phyloP scores from a whole-genome alignment of 306 rosid genomes.

The Vicia sativa region DNA sequence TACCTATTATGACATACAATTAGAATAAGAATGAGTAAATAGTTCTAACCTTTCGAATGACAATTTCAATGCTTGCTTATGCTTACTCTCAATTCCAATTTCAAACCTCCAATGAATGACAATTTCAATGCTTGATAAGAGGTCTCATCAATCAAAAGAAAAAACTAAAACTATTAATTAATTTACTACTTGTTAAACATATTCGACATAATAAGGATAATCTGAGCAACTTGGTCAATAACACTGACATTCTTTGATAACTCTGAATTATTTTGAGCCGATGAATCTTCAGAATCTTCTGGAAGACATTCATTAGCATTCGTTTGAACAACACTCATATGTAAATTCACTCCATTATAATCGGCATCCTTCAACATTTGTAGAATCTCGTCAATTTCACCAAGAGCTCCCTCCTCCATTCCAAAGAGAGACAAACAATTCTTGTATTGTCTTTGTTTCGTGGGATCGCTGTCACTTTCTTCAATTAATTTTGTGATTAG shows the following conservation, averaged over 20 bases:
- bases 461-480: neutral
- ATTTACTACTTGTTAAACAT: too few species aligned
- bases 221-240: neutral
- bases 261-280: neutral
- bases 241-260: neutral
- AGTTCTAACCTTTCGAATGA: too few species aligned
- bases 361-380: neutral
- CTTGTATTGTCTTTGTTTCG: neutral
- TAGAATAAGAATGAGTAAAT: too few species aligned
- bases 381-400: neutral
- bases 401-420: neutral
- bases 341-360: neutral
- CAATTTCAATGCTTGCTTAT: too few species aligned
- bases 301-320: constrained; percentile 11
- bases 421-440: neutral
- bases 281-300: neutral
- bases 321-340: neutral
- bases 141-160: too few species aligned
- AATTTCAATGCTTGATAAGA: too few species aligned
- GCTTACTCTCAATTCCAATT: too few species aligned
- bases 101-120: too few species aligned
- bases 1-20: too few species aligned
- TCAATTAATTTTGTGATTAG: neutral
- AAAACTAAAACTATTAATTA: too few species aligned
- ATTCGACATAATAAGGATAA: neutral